Evolutionary conservation across 192 early-diverging fungal species (phyloP), one percentile per base, ranked within the genome.

Genomic region (Backusella liffmaniae): DNA sequence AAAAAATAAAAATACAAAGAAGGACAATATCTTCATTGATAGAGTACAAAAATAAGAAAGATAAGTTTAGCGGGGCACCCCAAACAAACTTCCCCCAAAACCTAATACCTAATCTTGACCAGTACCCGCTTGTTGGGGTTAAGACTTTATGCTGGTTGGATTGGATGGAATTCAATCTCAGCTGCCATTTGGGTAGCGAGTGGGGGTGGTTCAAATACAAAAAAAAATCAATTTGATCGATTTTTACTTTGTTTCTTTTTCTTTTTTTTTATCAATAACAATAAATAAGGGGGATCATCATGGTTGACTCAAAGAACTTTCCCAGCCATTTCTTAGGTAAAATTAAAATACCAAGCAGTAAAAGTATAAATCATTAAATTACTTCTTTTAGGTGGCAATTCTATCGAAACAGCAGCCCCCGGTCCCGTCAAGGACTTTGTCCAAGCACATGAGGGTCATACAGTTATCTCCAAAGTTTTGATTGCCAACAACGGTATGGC

Each of bases 401-500:
- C 87, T 37, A 78, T 94, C 49, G 85, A 88, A 36, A 83, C 77
- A 12, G 92, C 92, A 39, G 83, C 92, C 51, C 82, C 88, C 77
- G 88, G 88, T 49, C 82, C 82, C 67, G 91, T 94, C 29, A 87
- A 90, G 66, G 91, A 94, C 66, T 94, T 92, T 84, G 93, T 94
- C 67, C 84, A 88, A 83, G 88, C 89, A 73, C 81, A 92, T 77
- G 89, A 88, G 71, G 94, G 94, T 32, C 93, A 94, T 83, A 94
- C 92, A 59, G 91, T 96, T 37, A 98, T 99, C 78, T 94, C 92
- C 39, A 96, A 95, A 79, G 92, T 99, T 35, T 89, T 99, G 51
- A 97, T 99, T 82, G 98, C 98, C 76, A 99, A 99, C 90, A 98
- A 98, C 88, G 98, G 98, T 75, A 98, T 99, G 83, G 98, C 98